Conservation (phyloP, 495 filamentous ascomycete species). For the Choiromyces venosus region DNA sequence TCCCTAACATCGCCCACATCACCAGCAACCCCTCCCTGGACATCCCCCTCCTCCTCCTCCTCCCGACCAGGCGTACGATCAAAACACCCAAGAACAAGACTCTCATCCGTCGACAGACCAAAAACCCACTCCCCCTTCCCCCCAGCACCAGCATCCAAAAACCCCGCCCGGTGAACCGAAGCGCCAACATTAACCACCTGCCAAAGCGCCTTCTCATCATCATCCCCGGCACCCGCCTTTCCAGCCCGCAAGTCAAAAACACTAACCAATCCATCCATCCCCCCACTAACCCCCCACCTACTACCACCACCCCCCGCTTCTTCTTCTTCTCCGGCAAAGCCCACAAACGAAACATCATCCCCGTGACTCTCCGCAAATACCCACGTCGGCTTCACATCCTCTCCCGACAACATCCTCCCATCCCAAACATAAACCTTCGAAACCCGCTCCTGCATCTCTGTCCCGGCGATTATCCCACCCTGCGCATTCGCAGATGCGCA, state of each 20-base stretch:
- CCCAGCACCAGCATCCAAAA: constrained; percentile 50
- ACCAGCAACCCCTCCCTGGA: constrained; percentile 42
- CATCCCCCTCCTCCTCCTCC: constrained; percentile 43
- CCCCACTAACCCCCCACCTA: constrained; percentile 65
- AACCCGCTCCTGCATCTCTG: constrained; percentile 67
- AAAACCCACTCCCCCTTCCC: constrained; percentile 55
- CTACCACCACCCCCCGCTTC: too few relatives aligned
- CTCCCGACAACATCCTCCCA: constrained; percentile 37
- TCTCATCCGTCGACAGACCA: constrained; percentile 74
- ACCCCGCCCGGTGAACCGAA: constrained; percentile 80
- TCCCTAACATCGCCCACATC: constrained; percentile 67
- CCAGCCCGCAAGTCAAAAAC: constrained; percentile 56
- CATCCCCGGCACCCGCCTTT: constrained; percentile 53
- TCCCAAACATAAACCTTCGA: constrained; percentile 69
- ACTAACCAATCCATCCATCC: constrained; percentile 87
- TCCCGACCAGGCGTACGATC: constrained; percentile 54
- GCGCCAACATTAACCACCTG: constrained; percentile 81
- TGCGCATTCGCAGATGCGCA: constrained; percentile 33
- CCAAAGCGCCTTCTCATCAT: constrained; percentile 79
- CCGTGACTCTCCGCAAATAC: constrained; percentile 81
- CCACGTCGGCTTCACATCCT: constrained; percentile 43
- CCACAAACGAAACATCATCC: constrained; percentile 67
- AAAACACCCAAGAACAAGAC: constrained; percentile 48
- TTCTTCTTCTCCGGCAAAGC: neutral
- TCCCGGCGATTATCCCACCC: constrained; percentile 63